Conservation (phyloP, 305 asterid genomes). For the Salvia sclarea region DNA sequence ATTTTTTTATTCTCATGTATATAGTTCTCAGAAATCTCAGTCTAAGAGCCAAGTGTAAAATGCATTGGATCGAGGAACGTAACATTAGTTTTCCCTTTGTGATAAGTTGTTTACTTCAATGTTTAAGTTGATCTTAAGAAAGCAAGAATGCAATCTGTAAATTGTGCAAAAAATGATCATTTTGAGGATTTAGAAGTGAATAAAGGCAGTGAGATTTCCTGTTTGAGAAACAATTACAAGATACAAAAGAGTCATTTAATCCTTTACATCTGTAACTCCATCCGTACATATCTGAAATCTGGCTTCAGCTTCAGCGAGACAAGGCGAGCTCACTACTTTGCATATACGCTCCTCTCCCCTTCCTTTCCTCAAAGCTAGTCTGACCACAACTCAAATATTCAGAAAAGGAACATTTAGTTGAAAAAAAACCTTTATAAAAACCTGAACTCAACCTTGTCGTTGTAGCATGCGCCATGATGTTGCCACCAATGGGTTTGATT, state of each 20-base stretch:
- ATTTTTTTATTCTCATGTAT: slow-evolving; percentile 13
- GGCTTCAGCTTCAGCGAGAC: slow-evolving; percentile 96
- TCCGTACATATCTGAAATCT: slow-evolving; percentile 83
- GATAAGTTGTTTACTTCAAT: background rate
- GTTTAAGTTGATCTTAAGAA: too few species aligned
- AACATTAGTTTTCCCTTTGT: background rate
- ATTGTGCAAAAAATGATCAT: background rate
- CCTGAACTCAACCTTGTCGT: slow-evolving; percentile 62
- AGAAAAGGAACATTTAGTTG: background rate
- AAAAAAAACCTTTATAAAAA: background rate
- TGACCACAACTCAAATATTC: slow-evolving; percentile 29
- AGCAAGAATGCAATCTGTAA: background rate
- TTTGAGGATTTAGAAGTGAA: background rate
- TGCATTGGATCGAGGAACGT: background rate
- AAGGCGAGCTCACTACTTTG: slow-evolving; percentile 92
- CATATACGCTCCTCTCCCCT: slow-evolving; percentile 95
- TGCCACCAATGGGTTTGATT: slow-evolving; percentile 90
- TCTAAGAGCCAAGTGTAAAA: slow-evolving; percentile 29
- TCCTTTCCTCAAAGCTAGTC: slow-evolving; percentile 86
- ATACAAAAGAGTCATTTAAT: slow-evolving; percentile 35
- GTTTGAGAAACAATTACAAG: background rate
- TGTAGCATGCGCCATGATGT: slow-evolving; percentile 95
- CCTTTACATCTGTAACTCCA: slow-evolving; percentile 88
- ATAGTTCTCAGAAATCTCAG: background rate
- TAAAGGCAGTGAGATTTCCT: background rate